These are phyloP conservation scores for Kodamaea arcana DNA, from an alignment of 1,139 yeast species.

Conservation along the genomic window DNA sequence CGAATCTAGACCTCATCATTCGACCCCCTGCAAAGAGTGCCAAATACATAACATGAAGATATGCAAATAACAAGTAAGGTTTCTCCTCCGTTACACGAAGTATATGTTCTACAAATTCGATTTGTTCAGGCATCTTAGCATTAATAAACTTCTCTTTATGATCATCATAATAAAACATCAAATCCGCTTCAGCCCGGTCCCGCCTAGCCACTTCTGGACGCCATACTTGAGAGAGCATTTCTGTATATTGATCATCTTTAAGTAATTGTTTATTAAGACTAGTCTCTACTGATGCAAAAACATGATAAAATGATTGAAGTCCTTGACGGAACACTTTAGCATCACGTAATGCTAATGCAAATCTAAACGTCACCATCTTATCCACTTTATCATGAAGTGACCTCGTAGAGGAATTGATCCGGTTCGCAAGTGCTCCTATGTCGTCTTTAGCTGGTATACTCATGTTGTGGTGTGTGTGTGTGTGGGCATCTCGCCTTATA, in stretches of 20 bases:
- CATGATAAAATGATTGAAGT: conserved; percentile 71
- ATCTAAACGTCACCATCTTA: conserved; percentile 62
- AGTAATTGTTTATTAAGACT: conserved; percentile 47
- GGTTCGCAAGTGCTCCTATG: conserved; percentile 75
- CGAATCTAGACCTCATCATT: conserved; percentile 62
- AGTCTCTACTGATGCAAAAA: conserved; percentile 65
- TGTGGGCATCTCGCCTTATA: not conserved
- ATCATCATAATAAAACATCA: conserved; percentile 61
- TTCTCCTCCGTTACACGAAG: conserved; percentile 48
- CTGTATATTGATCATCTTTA: conserved; percentile 39
- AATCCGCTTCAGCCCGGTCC: conserved; percentile 54
- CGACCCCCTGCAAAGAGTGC: conserved; percentile 88
- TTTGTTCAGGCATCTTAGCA: conserved; percentile 61
- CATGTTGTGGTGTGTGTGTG: not conserved
- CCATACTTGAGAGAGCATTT: conserved; percentile 53
- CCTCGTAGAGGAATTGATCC: conserved; percentile 69
- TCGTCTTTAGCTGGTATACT: conserved; percentile 64
- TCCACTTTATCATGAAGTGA: conserved; percentile 65
- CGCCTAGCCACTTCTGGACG: conserved; percentile 68
- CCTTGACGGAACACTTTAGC: conserved; percentile 78
- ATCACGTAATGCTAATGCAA: conserved; percentile 74
- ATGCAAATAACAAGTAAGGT: conserved; percentile 75
- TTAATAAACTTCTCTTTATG: conserved; percentile 49
- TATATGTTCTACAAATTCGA: conserved; percentile 60
- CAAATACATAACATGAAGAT: conserved; percentile 79